Evolutionary conservation across 345 rosid species (phyloP), one percentile per base, ranked within the genome.

Genomic region (Bruguiera parviflora): DNA sequence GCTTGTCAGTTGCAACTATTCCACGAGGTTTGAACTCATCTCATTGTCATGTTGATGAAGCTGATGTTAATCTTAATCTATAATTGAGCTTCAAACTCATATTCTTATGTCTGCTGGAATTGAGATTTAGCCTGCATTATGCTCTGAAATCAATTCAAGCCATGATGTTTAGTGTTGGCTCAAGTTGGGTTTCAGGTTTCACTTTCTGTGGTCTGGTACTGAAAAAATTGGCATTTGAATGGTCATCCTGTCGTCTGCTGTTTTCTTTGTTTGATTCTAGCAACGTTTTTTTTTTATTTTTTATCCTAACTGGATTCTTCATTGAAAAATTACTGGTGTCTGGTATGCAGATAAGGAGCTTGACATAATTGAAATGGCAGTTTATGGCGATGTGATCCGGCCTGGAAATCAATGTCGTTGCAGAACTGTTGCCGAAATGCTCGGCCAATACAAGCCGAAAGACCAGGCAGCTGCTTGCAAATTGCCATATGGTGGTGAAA

Each of bases 331-430:
- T 5, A 29, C 35, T 35, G n/a, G 16, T 32, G 66, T 72, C 20
- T n/a, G 21, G 57, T 63, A 37, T 85, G 70, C 80, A 89, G 97
- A 94, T 57, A 89, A 81, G 84, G 98, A 94, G 85, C 92, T 94
- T 8, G 98, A 92, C 84, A 73, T 91, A 62, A 87, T 89, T 4
- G 97, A 94, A 85, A 91, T 89, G 98, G 98, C 97, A 43, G 97
- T 91, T 75, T 94, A 89, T 65, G 98, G 97, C 52, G 92, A 94
- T 64, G 93, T 94, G 24, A 74, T 84, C 53, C 88, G 97, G 63
- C 95, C 97, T 8, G 98, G 97, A 64, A 94, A 91, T 51, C 84
- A 88, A 63, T 94, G 97, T 74, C 90, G 87, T n/a, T 91, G 98
- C 83, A 91, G 84, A 82, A 87, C 90, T 1, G 83, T 89, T 58